Conservation (phyloP, 148 eudicot species). For the Dianthus caryophyllus region DNA sequence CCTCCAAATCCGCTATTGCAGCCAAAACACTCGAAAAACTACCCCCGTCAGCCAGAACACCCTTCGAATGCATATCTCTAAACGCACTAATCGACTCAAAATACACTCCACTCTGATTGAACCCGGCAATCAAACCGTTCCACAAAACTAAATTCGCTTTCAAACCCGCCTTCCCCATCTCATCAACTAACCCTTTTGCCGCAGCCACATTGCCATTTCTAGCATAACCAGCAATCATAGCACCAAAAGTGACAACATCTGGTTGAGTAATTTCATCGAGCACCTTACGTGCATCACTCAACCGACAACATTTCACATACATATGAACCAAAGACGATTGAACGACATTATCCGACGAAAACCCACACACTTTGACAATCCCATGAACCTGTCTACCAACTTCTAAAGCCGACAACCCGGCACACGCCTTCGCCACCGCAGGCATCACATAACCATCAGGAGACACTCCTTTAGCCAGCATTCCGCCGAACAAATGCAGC, state of each 20-base stretch:
- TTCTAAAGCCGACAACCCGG: slow-evolving; percentile 31
- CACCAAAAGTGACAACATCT: slow-evolving; percentile 68
- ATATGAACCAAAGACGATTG: slow-evolving; percentile 70
- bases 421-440: slow-evolving; percentile 60
- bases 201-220: slow-evolving; percentile 45
- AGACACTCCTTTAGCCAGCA: slow-evolving; percentile 35
- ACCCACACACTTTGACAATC: slow-evolving; percentile 42
- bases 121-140: slow-evolving; percentile 79
- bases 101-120: slow-evolving; percentile 47
- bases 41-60: slow-evolving; percentile 48
- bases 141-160: slow-evolving; percentile 58
- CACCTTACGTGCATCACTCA: slow-evolving; percentile 52
- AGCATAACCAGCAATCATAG: slow-evolving; percentile 83
- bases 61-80: slow-evolving; percentile 42
- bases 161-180: slow-evolving; percentile 48
- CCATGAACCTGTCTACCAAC: slow-evolving; percentile 61
- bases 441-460: slow-evolving; percentile 61
- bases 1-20: slow-evolving; percentile 52
- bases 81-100: slow-evolving; percentile 47
- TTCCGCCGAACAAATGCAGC: slow-evolving; percentile 36
- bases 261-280: slow-evolving; percentile 53
- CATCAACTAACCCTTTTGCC: slow-evolving; percentile 44
- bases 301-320: slow-evolving; percentile 50
- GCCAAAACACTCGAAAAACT: slow-evolving; percentile 61
- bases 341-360: slow-evolving; percentile 44